Percentiles rank a stretch among this genome's conserved stretches.
phyloP scores from a whole-genome alignment of 805 yeast genomes.

The Naumovozyma castellii region DNA sequence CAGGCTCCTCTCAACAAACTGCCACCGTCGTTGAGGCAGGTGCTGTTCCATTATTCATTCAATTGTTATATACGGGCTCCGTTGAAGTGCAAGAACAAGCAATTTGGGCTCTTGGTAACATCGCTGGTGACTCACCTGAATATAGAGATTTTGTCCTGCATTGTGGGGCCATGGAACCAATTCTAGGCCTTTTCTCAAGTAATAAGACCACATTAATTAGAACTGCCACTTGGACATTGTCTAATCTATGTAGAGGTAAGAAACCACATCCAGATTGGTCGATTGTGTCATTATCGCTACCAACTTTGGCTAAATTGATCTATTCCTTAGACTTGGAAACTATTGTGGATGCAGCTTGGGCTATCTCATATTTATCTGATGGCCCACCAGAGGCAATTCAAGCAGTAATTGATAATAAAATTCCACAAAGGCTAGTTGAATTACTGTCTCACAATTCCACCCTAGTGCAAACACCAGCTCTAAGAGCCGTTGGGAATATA shows the following conservation, averaged over 20 bases:
- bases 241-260: slow-evolving; percentile 93
- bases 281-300: slow-evolving; percentile 75
- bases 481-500: slow-evolving; percentile 94
- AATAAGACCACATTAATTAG: slow-evolving; percentile 84
- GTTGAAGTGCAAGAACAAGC: slow-evolving; percentile 96
- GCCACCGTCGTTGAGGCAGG: slow-evolving; percentile 83
- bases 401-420: slow-evolving; percentile 92
- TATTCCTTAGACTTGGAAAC: slow-evolving; percentile 90
- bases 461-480: slow-evolving; percentile 89
- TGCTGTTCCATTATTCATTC: slow-evolving; percentile 87
- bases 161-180: slow-evolving; percentile 84
- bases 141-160: slow-evolving; percentile 83
- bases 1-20: slow-evolving; percentile 87
- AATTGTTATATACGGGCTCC: slow-evolving; percentile 68
- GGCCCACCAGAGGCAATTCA: slow-evolving; percentile 90
- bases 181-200: slow-evolving; percentile 65
- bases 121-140: slow-evolving; percentile 91
- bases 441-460: slow-evolving; percentile 75
- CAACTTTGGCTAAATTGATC: slow-evolving; percentile 83
- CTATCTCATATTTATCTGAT: slow-evolving; percentile 87
- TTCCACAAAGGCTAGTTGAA: slow-evolving; percentile 90
- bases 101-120: slow-evolving; percentile 98
- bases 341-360: slow-evolving; percentile 97
- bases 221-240: slow-evolving; percentile 97
- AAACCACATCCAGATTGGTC: slow-evolving; percentile 95